phyloP scores from a whole-genome alignment of 352 stramenopile species.

The Pythium dissimile region DNA sequence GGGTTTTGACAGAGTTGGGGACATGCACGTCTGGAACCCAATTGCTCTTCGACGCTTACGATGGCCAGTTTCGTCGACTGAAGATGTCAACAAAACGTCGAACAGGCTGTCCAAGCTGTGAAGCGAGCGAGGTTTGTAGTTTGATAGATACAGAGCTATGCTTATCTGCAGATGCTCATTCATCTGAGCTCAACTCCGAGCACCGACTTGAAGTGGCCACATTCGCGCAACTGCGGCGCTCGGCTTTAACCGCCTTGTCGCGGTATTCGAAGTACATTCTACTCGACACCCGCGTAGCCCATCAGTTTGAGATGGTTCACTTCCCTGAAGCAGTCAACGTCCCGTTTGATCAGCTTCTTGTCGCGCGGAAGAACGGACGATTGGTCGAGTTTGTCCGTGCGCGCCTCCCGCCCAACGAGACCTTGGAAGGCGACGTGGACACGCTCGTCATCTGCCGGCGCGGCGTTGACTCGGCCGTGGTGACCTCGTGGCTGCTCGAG shows the following conservation, averaged over 20 bases:
- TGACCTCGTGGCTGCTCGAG: conserved; percentile 52
- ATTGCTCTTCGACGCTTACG: conserved; percentile 78
- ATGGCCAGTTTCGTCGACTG: conserved; percentile 61
- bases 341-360: conserved; percentile 38
- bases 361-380: not conserved
- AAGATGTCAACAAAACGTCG: conserved; percentile 46
- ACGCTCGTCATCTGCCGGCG: conserved; percentile 78
- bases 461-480: conserved; percentile 63
- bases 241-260: no score
- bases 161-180: not conserved
- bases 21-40: conserved; percentile 55
- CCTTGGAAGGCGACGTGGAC: not conserved
- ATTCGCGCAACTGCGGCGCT: conserved; percentile 29
- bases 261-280: conserved; percentile 32
- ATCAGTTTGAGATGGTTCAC: conserved; percentile 77
- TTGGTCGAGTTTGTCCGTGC: conserved; percentile 1
- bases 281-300: conserved; percentile 49
- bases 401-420: no score
- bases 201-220: conserved; percentile 35
- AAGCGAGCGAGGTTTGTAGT: not conserved
- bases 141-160: not conserved
- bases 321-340: conserved; percentile 68
- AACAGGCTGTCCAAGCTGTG: conserved; percentile 31
- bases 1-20: conserved; percentile 80
- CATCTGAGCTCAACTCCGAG: conserved; percentile 20